phyloP scores from a whole-genome alignment of 2,329 filamentous ascomycete species.

The Sporothrix luriei region DNA sequence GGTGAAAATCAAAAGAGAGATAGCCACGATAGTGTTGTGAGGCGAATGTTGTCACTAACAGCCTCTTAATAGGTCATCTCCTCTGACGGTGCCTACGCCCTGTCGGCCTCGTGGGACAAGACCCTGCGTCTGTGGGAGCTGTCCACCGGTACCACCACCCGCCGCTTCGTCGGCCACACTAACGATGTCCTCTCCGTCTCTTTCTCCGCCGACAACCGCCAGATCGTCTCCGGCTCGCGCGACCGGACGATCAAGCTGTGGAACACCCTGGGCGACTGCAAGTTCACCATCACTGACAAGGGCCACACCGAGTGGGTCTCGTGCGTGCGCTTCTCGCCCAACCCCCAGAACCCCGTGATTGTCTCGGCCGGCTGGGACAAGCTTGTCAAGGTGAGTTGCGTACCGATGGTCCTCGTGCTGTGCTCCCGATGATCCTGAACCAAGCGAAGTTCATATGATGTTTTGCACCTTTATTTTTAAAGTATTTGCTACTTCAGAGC shows the following conservation, averaged over 20 bases:
- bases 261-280: slow-evolving; percentile 99
- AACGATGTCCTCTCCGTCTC: slow-evolving; percentile 99
- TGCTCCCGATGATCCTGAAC: background rate
- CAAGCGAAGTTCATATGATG: slow-evolving; percentile 71
- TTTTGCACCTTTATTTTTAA: slow-evolving; percentile 69
- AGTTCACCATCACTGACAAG: slow-evolving; percentile 99
- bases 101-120: slow-evolving; percentile 99
- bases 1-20: background rate
- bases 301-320: slow-evolving; percentile 99
- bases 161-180: slow-evolving; percentile 98
- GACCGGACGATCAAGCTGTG: slow-evolving; percentile 99
- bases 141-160: slow-evolving; percentile 92
- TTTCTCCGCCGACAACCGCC: slow-evolving; percentile 99
- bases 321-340: slow-evolving; percentile 98
- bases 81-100: slow-evolving; percentile 97
- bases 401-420: background rate
- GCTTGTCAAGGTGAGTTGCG: slow-evolving; percentile 90
- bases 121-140: slow-evolving; percentile 99
- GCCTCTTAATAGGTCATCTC: slow-evolving; percentile 77
- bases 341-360: slow-evolving; percentile 99
- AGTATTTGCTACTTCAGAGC: slow-evolving; percentile 99
- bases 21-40: slow-evolving; percentile 32
- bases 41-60: slow-evolving; percentile 17
- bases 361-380: slow-evolving; percentile 99
- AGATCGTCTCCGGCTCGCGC: slow-evolving; percentile 98